Percentiles rank a stretch among this genome's conserved stretches.
These are phyloP conservation scores for Lachnellula occidentalis DNA, from an alignment of 2,329 filamentous ascomycete genomes.

Conservation along the genomic window DNA sequence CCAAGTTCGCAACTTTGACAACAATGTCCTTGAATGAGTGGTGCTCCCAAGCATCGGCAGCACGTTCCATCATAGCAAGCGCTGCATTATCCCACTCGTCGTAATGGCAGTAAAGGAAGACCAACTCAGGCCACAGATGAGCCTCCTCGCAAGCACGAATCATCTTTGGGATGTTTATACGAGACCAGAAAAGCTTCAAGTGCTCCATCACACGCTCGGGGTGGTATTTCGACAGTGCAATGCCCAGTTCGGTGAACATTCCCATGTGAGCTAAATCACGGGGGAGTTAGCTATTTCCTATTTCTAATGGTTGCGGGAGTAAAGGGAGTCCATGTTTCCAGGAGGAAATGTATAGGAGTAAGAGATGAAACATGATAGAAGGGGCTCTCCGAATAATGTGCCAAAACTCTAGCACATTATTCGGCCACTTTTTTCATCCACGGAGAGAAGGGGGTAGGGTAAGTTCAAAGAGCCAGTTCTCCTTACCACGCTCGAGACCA, in stretches of 20 bases:
- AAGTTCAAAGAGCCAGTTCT: too few species aligned
- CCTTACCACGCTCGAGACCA: conserved; percentile 41
- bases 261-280: conserved; percentile 69
- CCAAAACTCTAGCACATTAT: too few species aligned
- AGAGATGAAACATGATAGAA: not conserved
- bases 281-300: too few species aligned
- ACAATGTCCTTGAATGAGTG: conserved; percentile 99
- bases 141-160: conserved; percentile 85
- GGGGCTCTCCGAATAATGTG: too few species aligned
- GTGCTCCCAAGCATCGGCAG: conserved; percentile 97
- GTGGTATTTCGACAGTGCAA: conserved; percentile 90
- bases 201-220: conserved; percentile 98
- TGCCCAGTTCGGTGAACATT: conserved; percentile 90
- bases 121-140: conserved; percentile 93
- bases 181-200: conserved; percentile 95
- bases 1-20: conserved; percentile 94
- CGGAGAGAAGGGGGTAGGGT: not conserved
- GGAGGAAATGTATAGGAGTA: not conserved
- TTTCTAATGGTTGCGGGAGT: too few species aligned
- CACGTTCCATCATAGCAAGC: conserved; percentile 94
- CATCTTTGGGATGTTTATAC: conserved; percentile 90
- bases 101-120: conserved; percentile 97
- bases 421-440: too few species aligned
- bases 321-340: not conserved
- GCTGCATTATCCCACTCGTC: conserved; percentile 98